A percentile compares a stretch with the other conserved stretches of the same genome.
Conservation (phyloP, 2,329 filamentous ascomycete genomes). For the Gyromitra esculenta region DNA sequence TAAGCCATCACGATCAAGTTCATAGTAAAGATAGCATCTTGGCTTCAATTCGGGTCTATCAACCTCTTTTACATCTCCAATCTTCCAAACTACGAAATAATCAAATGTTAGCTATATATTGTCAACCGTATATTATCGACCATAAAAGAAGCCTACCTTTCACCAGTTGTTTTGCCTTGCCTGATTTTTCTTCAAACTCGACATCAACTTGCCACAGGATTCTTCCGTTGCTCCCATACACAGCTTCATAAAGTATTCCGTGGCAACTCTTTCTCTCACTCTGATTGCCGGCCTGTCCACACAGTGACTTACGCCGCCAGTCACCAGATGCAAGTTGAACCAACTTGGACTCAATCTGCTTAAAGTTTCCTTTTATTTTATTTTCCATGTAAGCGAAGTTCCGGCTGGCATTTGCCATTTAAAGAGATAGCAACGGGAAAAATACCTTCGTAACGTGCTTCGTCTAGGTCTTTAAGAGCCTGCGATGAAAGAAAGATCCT, state of each 20-base stretch:
- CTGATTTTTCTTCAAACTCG: slow-evolving; percentile 35
- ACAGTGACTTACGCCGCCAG: slow-evolving; percentile 30
- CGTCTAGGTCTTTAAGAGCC: slow-evolving; percentile 30
- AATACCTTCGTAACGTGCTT: slow-evolving; percentile 20
- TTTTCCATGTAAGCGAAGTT: neutral
- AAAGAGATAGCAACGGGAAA: neutral
- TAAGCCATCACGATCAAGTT: neutral
- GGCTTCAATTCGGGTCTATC: neutral
- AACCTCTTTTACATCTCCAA: slow-evolving; percentile 37
- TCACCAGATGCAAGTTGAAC: slow-evolving; percentile 48
- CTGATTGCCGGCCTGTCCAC: slow-evolving; percentile 8
- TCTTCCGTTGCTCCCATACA: slow-evolving; percentile 10
- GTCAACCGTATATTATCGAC: neutral
- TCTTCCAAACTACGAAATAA: slow-evolving; percentile 32
- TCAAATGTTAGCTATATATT: neutral
- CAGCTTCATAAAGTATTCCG: slow-evolving; percentile 9
- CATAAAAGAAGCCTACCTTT: slow-evolving; percentile 21
- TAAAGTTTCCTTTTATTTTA: slow-evolving; percentile 22
- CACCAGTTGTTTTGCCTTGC: slow-evolving; percentile 22
- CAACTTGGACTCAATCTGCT: slow-evolving; percentile 30
- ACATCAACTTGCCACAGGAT: slow-evolving; percentile 46
- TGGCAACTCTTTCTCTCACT: slow-evolving; percentile 1
- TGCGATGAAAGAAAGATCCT: slow-evolving; percentile 37
- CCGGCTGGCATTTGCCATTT: no score
- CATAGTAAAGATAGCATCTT: neutral